These are phyloP conservation scores for Coemansia sp. DNA, from an alignment of 192 early-diverging fungal genomes.

Conservation along the genomic window DNA sequence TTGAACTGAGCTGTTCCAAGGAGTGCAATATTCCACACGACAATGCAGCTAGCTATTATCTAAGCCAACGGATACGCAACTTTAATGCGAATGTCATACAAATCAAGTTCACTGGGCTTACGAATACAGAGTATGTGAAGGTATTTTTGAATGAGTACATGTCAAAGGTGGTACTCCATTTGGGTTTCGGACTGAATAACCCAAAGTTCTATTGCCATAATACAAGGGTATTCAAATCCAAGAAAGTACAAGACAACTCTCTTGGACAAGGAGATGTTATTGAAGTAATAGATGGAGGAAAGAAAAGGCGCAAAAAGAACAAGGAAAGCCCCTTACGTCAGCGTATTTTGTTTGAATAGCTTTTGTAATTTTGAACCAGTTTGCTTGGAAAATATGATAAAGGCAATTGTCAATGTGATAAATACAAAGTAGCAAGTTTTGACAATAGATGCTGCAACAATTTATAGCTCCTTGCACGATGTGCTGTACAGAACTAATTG, in stretches of 20 bases:
- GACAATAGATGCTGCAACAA: too few relatives aligned
- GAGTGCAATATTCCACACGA: neutral
- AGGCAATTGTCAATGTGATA: too few relatives aligned
- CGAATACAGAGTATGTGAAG: neutral
- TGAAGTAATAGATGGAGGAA: neutral
- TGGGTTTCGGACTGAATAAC: neutral
- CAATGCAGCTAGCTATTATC: neutral
- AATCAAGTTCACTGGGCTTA: neutral
- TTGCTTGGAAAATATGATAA: too few relatives aligned
- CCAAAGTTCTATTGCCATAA: neutral
- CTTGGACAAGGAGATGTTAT: neutral
- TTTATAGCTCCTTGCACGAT: too few relatives aligned
- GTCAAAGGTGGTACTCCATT: neutral
- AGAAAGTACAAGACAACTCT: neutral
- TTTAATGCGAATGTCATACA: neutral
- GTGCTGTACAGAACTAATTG: too few relatives aligned
- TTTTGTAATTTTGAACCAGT: too few relatives aligned
- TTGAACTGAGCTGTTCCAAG: neutral
- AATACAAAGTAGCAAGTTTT: too few relatives aligned
- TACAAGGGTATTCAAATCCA: neutral
- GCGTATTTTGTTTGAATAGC: neutral
- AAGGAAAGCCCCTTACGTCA: neutral
- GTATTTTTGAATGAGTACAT: neutral
- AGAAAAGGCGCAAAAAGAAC: neutral
- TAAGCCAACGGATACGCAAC: neutral